Percentiles rank a stretch among this genome's conserved stretches.
These are phyloP conservation scores for Annulohypoxylon bovei DNA, from an alignment of 495 filamentous ascomycete genomes.

Conservation along the genomic window DNA sequence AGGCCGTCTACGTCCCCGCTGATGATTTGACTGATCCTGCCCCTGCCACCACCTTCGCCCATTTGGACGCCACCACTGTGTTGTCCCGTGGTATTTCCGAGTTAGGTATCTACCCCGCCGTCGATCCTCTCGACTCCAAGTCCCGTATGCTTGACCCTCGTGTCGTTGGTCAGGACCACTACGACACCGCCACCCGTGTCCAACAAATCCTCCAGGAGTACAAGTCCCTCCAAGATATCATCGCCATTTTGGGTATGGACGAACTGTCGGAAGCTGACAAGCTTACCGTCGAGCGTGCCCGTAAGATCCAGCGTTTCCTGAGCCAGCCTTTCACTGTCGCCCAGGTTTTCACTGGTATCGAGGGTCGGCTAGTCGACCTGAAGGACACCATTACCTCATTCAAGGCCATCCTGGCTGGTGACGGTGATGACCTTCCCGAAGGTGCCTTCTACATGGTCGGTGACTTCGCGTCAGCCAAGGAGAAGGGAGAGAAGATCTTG, in stretches of 20 bases:
- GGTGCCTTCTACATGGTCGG: conserved; percentile 99
- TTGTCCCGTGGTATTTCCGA: conserved; percentile 99
- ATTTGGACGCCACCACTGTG: conserved; percentile 99
- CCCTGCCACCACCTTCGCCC: conserved; percentile 98
- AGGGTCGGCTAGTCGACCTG: conserved; percentile 94
- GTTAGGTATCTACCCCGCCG: conserved; percentile 99
- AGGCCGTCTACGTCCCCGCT: conserved; percentile 99
- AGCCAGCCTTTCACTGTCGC: conserved; percentile 99
- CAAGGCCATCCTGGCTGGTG: conserved; percentile 96
- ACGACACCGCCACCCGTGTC: conserved; percentile 90
- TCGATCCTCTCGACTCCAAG: conserved; percentile 99
- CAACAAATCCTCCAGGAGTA: conserved; percentile 99
- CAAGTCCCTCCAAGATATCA: conserved; percentile 99
- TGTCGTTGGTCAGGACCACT: conserved; percentile 97
- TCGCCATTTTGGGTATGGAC: conserved; percentile 99
- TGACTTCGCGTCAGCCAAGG: conserved; percentile 88
- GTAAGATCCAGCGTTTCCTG: conserved; percentile 99
- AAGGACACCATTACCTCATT: conserved; percentile 98
- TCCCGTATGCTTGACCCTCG: conserved; percentile 99
- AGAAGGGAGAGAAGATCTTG: conserved; percentile 99
- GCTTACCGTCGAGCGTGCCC: conserved; percentile 99
- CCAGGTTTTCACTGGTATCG: conserved; percentile 98
- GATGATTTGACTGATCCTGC: conserved; percentile 99
- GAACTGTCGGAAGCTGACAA: conserved; percentile 98
- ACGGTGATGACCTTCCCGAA: conserved; percentile 95